Conservation (phyloP, 441 rosid species). For the Gossypium gossypioides region DNA sequence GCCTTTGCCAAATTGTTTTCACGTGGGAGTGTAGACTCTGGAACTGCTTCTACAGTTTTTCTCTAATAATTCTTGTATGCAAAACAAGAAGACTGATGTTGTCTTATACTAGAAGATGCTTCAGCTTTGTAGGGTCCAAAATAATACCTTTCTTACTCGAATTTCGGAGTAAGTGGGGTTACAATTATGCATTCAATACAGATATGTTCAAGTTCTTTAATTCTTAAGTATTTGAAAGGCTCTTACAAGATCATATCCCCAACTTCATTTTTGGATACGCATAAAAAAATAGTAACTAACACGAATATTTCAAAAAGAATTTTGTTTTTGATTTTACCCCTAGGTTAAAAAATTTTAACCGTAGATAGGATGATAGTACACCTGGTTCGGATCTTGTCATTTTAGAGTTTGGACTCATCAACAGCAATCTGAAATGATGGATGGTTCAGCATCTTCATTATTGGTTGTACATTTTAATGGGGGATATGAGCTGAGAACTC, state of each 20-base stretch:
- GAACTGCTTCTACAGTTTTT: not conserved
- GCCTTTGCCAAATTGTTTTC: not conserved
- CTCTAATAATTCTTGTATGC: not conserved
- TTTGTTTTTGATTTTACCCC: not conserved
- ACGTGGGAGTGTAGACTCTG: not conserved
- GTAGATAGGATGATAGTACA: not conserved
- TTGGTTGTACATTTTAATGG: not conserved
- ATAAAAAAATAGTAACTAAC: too few relatives aligned
- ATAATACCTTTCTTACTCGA: not conserved
- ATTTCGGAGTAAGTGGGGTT: not conserved
- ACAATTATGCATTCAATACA: too few relatives aligned
- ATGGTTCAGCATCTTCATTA: not conserved
- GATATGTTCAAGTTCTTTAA: too few relatives aligned
- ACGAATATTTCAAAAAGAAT: too few relatives aligned
- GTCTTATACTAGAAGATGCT: not conserved
- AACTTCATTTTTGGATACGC: too few relatives aligned
- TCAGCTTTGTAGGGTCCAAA: constrained; percentile 6
- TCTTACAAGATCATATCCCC: too few relatives aligned
- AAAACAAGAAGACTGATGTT: constrained; percentile 13
- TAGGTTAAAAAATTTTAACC: not conserved
- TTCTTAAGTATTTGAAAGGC: too few relatives aligned
- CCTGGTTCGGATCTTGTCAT: constrained; percentile 8
- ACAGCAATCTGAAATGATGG: not conserved
- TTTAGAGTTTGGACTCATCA: constrained; percentile 10
- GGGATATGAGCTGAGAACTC: not conserved